A percentile compares a stretch with the other conserved stretches of the same genome.
Evolutionary conservation across 2,329 filamentous ascomycete species (phyloP).

Genomic region (Penicillium italicum): DNA sequence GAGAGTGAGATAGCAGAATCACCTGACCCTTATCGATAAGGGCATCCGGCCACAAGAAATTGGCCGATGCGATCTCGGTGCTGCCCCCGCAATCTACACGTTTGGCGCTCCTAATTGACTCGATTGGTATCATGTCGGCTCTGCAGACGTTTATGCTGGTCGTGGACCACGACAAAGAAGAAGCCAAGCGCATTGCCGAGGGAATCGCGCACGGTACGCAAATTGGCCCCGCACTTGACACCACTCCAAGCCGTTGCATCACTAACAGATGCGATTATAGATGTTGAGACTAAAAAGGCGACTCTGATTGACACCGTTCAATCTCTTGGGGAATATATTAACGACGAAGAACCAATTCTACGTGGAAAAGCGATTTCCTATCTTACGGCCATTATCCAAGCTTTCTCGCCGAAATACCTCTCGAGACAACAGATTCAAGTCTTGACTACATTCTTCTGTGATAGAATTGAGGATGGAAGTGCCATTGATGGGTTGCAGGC

Average conservation of each 20-base stretch:
- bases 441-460: slow-evolving; percentile 61
- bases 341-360: slow-evolving; percentile 59
- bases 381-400: slow-evolving; percentile 44
- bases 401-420: slow-evolving; percentile 53
- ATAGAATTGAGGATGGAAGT: slow-evolving; percentile 61
- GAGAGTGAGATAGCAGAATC: slow-evolving; percentile 10
- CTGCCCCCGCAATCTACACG: slow-evolving; percentile 10
- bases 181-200: slow-evolving; percentile 45
- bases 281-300: slow-evolving; percentile 57
- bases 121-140: slow-evolving; percentile 43
- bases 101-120: slow-evolving; percentile 13
- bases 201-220: slow-evolving; percentile 43
- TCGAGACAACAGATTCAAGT: slow-evolving; percentile 61
- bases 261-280: slow-evolving; percentile 34
- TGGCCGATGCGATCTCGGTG: slow-evolving; percentile 12
- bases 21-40: slow-evolving; percentile 38
- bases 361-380: slow-evolving; percentile 56
- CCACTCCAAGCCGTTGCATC: slow-evolving; percentile 6
- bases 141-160: slow-evolving; percentile 49
- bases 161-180: slow-evolving; percentile 46
- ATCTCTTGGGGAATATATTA: slow-evolving; percentile 63
- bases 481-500: slow-evolving; percentile 58
- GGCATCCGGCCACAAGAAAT: slow-evolving; percentile 22
- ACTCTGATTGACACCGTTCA: slow-evolving; percentile 62
- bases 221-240: slow-evolving; percentile 6